phyloP scores from a whole-genome alignment of 2,329 filamentous ascomycete genomes.

The Calonectria pseudoreteaudii region DNA sequence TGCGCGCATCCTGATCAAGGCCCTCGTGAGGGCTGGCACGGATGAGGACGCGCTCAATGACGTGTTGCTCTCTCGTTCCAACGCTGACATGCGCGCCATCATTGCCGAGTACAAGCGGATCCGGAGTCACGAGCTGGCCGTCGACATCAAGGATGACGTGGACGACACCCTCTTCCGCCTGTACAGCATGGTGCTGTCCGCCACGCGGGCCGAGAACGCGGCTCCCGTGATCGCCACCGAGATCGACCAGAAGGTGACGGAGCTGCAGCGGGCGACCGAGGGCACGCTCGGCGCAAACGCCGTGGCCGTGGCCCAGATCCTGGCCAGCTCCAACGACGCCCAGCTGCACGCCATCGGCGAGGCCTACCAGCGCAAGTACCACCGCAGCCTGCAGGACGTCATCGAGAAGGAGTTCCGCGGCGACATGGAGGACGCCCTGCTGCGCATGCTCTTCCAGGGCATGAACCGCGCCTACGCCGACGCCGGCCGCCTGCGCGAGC shows the following conservation, averaged over 20 bases:
- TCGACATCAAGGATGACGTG: conserved; percentile 48
- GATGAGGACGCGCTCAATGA: conserved; percentile 51
- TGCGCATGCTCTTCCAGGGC: conserved; percentile 44
- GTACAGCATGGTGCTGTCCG: conserved; percentile 49
- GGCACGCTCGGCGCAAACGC: conserved; percentile 45
- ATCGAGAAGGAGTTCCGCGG: conserved; percentile 51
- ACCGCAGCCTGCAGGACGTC: conserved; percentile 46
- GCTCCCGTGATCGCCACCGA: conserved; percentile 42
- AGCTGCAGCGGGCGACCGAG: conserved; percentile 49
- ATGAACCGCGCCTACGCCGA: conserved; percentile 40
- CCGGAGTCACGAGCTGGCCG: conserved; percentile 44
- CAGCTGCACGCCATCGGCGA: conserved; percentile 47
- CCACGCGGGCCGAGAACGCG: conserved; percentile 43
- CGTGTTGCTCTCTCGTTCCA: conserved; percentile 50
- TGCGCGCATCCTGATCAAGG: conserved; percentile 44
- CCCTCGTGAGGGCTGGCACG: conserved; percentile 46
- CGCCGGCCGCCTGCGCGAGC: conserved; percentile 38
- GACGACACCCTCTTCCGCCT: conserved; percentile 46
- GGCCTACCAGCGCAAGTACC: conserved; percentile 47
- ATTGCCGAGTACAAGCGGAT: conserved; percentile 43
- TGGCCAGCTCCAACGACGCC: conserved; percentile 46
- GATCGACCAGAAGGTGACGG: conserved; percentile 48
- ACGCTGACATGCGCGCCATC: conserved; percentile 51
- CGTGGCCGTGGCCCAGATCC: conserved; percentile 47
- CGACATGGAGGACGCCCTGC: conserved; percentile 48